Conservation (phyloP, 2,329 filamentous ascomycete genomes). For the Podosphaera aphanis region DNA sequence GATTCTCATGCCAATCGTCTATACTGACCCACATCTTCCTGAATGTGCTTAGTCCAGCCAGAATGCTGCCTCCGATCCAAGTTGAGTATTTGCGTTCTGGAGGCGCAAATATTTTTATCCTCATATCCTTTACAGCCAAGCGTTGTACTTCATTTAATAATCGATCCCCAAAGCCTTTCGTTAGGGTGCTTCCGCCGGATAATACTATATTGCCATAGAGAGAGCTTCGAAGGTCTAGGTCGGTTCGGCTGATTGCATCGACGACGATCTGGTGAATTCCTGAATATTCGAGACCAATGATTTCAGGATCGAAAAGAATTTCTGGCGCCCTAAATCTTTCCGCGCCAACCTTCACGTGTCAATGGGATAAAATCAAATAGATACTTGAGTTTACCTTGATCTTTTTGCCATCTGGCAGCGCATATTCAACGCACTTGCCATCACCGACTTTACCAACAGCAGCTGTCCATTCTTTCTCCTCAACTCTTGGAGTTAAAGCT, state of each 20-base stretch:
- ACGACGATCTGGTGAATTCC: constrained; percentile 96
- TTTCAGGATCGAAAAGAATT: constrained; percentile 90
- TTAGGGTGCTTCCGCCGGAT: constrained; percentile 85
- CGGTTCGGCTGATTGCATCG: constrained; percentile 81
- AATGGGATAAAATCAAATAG: constrained; percentile 2
- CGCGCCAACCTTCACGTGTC: constrained; percentile 44
- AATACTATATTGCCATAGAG: constrained; percentile 94
- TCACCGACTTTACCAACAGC: constrained; percentile 42
- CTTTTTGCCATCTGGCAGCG: constrained; percentile 76
- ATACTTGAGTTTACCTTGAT: constrained; percentile 41
- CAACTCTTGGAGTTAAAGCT: constrained; percentile 68
- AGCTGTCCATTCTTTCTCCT: constrained; percentile 88
- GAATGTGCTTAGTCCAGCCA: constrained; percentile 91
- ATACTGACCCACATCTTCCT: constrained; percentile 99
- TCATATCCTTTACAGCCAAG: constrained; percentile 93
- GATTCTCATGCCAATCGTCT: constrained; percentile 99
- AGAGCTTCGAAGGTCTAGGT: constrained; percentile 82
- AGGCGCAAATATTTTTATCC: constrained; percentile 96
- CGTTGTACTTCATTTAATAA: constrained; percentile 78
- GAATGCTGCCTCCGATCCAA: constrained; percentile 95
- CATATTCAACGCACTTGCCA: constrained; percentile 64
- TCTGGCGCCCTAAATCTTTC: constrained; percentile 91
- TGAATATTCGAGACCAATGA: constrained; percentile 89
- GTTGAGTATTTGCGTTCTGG: constrained; percentile 96
- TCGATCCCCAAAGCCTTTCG: constrained; percentile 87